Conservation (phyloP, 306 rosid genomes). For the Luffa acutangula region DNA sequence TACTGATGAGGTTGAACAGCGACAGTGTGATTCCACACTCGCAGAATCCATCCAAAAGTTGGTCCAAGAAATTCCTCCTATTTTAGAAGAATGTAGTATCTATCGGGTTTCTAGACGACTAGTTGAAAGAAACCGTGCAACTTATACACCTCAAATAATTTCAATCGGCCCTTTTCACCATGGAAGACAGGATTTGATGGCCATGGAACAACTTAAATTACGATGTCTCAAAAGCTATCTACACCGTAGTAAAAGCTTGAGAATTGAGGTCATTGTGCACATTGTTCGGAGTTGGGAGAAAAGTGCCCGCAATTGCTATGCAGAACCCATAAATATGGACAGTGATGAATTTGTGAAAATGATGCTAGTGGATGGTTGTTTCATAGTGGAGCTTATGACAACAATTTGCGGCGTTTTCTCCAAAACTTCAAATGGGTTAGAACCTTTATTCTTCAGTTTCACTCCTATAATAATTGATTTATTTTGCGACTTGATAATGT, state of each 20-base stretch:
- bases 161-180: slow-evolving; percentile 61
- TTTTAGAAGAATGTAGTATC: not conserved
- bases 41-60: not conserved
- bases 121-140: not conserved
- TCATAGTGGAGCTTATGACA: slow-evolving; percentile 32
- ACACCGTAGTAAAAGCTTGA: not conserved
- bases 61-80: not conserved
- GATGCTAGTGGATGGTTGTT: slow-evolving; percentile 63
- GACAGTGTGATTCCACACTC: no score
- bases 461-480: not conserved
- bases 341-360: slow-evolving; percentile 38
- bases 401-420: slow-evolving; percentile 20
- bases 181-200: slow-evolving; percentile 26
- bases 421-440: slow-evolving; percentile 29
- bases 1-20: no score
- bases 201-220: slow-evolving; percentile 63
- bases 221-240: slow-evolving; percentile 28
- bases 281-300: slow-evolving; percentile 24
- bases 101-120: not conserved
- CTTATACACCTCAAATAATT: slow-evolving; percentile 47
- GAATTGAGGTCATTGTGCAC: slow-evolving; percentile 11
- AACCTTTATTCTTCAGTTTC: slow-evolving; percentile 20
- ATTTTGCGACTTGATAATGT: slow-evolving; percentile 42
- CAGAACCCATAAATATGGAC: slow-evolving; percentile 24
- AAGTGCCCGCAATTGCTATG: slow-evolving; percentile 43